Conservation (phyloP, 148 eudicot species). For the Rhododendron ferrugineum region DNA sequence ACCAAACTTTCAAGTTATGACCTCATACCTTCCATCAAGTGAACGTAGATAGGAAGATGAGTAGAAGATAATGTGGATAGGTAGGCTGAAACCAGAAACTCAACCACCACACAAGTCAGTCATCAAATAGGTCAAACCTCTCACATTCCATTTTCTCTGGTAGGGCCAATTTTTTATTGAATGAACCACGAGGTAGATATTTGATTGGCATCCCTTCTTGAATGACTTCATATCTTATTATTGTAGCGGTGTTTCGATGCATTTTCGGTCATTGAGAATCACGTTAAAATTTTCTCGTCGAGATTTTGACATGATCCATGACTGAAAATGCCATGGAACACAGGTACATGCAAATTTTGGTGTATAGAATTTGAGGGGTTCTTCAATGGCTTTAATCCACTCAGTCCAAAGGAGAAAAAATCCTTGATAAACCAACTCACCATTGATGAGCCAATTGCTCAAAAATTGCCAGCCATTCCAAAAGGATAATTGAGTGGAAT, state of each 20-base stretch:
- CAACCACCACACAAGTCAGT: constrained; percentile 14
- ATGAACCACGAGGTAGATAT: constrained; percentile 1
- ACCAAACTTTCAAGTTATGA: not conserved
- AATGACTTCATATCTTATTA: constrained; percentile 20
- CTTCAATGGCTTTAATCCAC: constrained; percentile 18
- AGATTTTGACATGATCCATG: not conserved
- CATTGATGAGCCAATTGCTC: not conserved
- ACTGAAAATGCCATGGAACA: not conserved
- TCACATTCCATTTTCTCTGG: not conserved
- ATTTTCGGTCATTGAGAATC: not conserved
- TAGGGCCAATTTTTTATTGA: not conserved
- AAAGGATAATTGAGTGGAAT: not conserved
- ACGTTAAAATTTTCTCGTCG: not conserved
- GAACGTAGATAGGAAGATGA: not conserved
- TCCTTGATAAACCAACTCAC: not conserved
- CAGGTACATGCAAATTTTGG: not conserved
- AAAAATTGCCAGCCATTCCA: not conserved
- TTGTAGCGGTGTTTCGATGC: not conserved
- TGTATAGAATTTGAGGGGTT: not conserved
- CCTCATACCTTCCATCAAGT: not conserved
- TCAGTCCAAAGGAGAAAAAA: not conserved
- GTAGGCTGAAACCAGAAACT: constrained; percentile 3
- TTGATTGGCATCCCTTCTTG: not conserved
- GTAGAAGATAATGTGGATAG: constrained; percentile 13
- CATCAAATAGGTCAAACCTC: not conserved